These are phyloP conservation scores for Triticum turgidum DNA, from an alignment of 176 grass and related monocot genomes.

Conservation along the genomic window DNA sequence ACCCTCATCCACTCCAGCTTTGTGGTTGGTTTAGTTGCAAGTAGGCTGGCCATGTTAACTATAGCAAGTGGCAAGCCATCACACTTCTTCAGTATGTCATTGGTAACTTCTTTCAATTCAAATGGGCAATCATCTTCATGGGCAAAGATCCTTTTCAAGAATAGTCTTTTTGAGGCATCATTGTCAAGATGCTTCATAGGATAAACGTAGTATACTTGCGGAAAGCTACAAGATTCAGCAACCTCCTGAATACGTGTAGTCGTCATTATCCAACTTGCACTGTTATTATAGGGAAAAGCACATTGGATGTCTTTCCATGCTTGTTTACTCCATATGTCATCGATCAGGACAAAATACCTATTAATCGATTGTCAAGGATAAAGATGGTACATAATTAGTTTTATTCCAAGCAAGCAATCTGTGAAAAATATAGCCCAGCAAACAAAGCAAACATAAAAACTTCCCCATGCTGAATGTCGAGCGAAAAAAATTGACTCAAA, in stretches of 20 bases:
- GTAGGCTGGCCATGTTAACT: conserved; percentile 33
- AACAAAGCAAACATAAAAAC: too few relatives aligned
- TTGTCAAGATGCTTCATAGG: background rate
- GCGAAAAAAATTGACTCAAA: too few relatives aligned
- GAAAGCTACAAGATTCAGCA: conserved; percentile 24
- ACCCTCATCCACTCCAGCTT: conserved; percentile 18
- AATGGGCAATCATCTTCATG: background rate
- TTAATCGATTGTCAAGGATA: background rate
- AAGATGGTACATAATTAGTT: too few relatives aligned
- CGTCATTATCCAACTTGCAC: conserved; percentile 24
- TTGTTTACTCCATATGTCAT: conserved; percentile 40
- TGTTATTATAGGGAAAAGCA: conserved; percentile 23
- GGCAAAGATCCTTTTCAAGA: conserved; percentile 33
- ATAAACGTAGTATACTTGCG: background rate
- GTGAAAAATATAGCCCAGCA: too few relatives aligned
- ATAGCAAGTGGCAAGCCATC: background rate
- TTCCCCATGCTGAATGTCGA: too few relatives aligned
- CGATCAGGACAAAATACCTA: conserved; percentile 40
- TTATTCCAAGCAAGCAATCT: too few relatives aligned
- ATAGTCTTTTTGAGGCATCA: conserved; percentile 15
- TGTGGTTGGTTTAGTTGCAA: background rate
- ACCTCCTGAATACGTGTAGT: conserved; percentile 38
- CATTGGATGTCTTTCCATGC: conserved; percentile 20
- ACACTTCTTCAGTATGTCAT: conserved; percentile 30
- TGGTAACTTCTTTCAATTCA: conserved; percentile 16